phyloP scores from a whole-genome alignment of 179 eudicot species.

The Heliamphora ciliata region DNA sequence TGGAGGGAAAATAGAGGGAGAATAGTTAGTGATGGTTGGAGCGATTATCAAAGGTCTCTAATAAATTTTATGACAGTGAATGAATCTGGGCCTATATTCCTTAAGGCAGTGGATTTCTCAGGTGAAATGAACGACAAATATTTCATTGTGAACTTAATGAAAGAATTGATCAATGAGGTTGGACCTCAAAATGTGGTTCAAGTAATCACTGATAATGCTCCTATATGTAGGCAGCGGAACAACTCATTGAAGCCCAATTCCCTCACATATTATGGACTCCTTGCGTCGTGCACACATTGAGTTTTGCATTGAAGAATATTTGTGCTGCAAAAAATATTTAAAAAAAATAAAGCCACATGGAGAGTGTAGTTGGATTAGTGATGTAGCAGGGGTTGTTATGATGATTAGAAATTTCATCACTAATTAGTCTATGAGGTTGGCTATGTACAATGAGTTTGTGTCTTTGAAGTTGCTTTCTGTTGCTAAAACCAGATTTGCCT shows the following conservation, averaged over 20 bases:
- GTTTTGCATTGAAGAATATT: not conserved
- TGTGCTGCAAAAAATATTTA: not conserved
- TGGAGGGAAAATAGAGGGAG: not conserved
- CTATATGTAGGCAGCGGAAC: not conserved
- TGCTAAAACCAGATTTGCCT: too few species aligned
- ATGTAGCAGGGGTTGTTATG: not conserved
- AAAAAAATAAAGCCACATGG: not conserved
- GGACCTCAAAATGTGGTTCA: not conserved
- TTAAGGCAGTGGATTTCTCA: not conserved
- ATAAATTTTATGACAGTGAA: too few species aligned
- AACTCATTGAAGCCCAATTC: constrained; percentile 8
- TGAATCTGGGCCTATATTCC: too few species aligned
- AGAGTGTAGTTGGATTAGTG: not conserved
- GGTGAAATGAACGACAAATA: not conserved
- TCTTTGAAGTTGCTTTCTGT: too few species aligned
- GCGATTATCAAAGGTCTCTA: too few species aligned
- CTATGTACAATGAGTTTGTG: too few species aligned
- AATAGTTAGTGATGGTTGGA: not conserved
- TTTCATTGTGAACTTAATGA: not conserved
- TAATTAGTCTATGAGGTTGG: not conserved
- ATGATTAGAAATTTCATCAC: too few species aligned
- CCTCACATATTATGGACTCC: not conserved
- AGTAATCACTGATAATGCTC: not conserved
- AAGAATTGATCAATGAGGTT: too few species aligned
- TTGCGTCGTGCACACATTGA: not conserved